phyloP scores from a whole-genome alignment of 345 rosid genomes.

The Salix udensis region DNA sequence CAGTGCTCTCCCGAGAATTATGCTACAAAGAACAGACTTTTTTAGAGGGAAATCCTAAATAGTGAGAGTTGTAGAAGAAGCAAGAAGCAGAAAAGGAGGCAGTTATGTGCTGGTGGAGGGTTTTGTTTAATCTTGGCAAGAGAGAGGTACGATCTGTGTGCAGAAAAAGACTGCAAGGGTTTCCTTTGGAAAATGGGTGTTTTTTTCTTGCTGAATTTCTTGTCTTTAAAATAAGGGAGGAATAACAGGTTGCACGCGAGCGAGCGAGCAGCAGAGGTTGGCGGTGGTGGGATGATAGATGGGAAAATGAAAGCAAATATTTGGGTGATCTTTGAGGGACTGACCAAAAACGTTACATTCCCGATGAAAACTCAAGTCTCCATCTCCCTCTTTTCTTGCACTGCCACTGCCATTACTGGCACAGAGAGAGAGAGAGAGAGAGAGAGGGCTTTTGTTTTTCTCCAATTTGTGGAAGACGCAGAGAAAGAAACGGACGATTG shows the following conservation, averaged over 20 bases:
- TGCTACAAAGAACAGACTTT: conserved; percentile 65
- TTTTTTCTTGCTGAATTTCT: conserved; percentile 25
- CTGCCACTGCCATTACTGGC: conserved; percentile 76
- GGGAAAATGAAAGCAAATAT: neutral
- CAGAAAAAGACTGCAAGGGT: conserved; percentile 32
- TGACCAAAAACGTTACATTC: conserved; percentile 55
- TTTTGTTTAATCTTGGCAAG: conserved; percentile 23
- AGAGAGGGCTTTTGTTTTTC: neutral
- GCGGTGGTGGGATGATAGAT: neutral
- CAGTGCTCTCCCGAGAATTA: conserved; percentile 86
- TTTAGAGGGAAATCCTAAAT: conserved; percentile 53
- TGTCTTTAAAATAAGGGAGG: neutral
- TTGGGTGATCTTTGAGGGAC: conserved; percentile 10
- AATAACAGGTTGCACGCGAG: conserved; percentile 32
- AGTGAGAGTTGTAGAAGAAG: conserved; percentile 35
- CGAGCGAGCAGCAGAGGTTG: neutral
- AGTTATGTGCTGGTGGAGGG: neutral
- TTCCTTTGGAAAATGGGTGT: conserved; percentile 41
- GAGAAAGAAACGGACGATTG: conserved; percentile 43
- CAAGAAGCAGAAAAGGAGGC: conserved; percentile 23
- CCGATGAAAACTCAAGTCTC: conserved; percentile 55
- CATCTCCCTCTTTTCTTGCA: conserved; percentile 44
- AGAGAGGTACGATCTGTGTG: conserved; percentile 2
- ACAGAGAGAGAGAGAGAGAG: conserved; percentile 31
- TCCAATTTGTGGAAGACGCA: conserved; percentile 9